Evolutionary conservation across 495 filamentous ascomycete species (phyloP), one percentile per base, ranked within the genome.

Genomic region (Neurospora sp.): DNA sequence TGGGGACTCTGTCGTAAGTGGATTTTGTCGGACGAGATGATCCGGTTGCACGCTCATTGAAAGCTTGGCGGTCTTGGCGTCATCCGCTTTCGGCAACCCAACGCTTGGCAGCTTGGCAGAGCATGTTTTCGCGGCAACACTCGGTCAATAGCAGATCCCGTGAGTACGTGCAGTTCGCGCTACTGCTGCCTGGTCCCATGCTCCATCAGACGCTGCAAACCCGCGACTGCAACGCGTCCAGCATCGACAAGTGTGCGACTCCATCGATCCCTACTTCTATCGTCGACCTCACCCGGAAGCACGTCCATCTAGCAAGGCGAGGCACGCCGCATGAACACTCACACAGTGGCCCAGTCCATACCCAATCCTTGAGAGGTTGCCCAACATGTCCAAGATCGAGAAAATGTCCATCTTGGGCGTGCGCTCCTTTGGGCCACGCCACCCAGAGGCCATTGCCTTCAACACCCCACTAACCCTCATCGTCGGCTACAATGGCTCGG

Each of bases 401-500:
- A 96, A 92, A 78, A 87, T 99, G 74, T 91, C 90, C 66, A 96
- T 97, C 73, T 78, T 88, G 76, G 94, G 96, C 78, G 87, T 99
- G 76, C 94, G 96, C 73, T 98, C 95, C 71, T 99, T 99, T 82
- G 92, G 93, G 82, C 91, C 92, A 77, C 85, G 83, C 35, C 84
- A 86, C 70, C 89, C 85, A 71, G 90, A 97, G 83, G 91, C 88
- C n/a, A 97, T 99, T 37, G 87, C 92, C 71, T 98, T 99, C 80
- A 86, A 94, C 70, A 91, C 92, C 8, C 96, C 96, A 18, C 85
- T 99, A 40, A 99, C 96, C 9, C 86, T 99, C 70, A 98, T 99
- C 74, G 96, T 99, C 70, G 96, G 96, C 59, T 92, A 92, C 77
- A 99, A 99, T 85, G 96, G 96, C 72, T 97, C 94, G 10, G 96